Conservation (phyloP, 345 rosid genomes). For the Salix exigua region DNA sequence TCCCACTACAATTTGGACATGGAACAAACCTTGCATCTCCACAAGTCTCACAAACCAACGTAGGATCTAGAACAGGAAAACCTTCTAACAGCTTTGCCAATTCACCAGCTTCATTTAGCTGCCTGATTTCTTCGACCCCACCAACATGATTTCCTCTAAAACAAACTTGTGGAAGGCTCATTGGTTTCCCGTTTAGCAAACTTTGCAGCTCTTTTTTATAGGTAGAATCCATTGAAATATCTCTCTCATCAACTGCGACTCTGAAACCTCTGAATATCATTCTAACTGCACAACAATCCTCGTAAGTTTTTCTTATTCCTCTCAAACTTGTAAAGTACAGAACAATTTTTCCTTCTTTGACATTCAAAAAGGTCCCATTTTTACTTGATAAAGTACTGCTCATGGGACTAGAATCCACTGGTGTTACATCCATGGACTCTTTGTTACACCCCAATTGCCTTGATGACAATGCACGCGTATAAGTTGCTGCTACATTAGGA, state of each 20-base stretch:
- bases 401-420: constrained; percentile 29
- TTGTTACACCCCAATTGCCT: constrained; percentile 39
- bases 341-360: constrained; percentile 41
- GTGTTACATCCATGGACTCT: constrained; percentile 14
- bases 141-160: constrained; percentile 39
- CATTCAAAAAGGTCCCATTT: constrained; percentile 11
- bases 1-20: constrained; percentile 42
- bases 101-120: constrained; percentile 40
- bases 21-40: constrained; percentile 48
- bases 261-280: constrained; percentile 39
- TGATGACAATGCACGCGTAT: constrained; percentile 62
- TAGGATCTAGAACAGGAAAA: constrained; percentile 27
- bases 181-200: constrained; percentile 16
- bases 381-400: constrained; percentile 17
- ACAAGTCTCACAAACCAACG: constrained; percentile 33
- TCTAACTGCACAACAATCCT: constrained; percentile 42
- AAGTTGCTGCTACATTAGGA: constrained; percentile 57
- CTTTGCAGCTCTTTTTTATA: constrained; percentile 37
- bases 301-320: constrained; percentile 40
- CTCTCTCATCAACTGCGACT: constrained; percentile 40
- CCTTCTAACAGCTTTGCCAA: constrained; percentile 35
- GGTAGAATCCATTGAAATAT: constrained; percentile 39
- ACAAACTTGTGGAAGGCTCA: constrained; percentile 40
- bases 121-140: constrained; percentile 43
- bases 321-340: constrained; percentile 61